phyloP scores from a whole-genome alignment of 2,329 filamentous ascomycete species.

The Aspergillus sp. region DNA sequence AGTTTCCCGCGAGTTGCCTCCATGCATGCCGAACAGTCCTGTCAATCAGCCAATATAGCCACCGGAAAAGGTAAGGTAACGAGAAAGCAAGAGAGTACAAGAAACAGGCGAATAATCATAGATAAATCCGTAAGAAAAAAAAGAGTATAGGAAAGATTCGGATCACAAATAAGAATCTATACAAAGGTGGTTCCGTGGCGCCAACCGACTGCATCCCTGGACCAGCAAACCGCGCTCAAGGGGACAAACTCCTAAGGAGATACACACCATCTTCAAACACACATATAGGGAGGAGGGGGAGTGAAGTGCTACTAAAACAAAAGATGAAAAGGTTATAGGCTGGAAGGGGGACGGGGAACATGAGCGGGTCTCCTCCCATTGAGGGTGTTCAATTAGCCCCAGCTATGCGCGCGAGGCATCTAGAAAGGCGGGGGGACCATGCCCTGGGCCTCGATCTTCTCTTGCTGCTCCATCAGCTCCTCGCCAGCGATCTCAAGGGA shows the following conservation, averaged over 20 bases:
- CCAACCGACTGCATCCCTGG: conserved; percentile 34
- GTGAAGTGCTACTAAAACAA: conserved; percentile 47
- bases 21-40: conserved; percentile 25
- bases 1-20: conserved; percentile 24
- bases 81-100: conserved; percentile 18
- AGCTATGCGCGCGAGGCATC: conserved; percentile 16
- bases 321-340: conserved; percentile 29
- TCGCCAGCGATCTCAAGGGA: conserved; percentile 84
- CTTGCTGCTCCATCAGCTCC: conserved; percentile 83
- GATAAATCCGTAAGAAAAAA: conserved; percentile 24
- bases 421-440: conserved; percentile 51
- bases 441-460: conserved; percentile 47
- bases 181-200: conserved; percentile 38
- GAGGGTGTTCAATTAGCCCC: conserved; percentile 13
- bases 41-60: conserved; percentile 23
- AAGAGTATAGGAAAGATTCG: conserved; percentile 13
- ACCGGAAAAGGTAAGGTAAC: conserved; percentile 21
- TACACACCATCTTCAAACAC: conserved; percentile 33
- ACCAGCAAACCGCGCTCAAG: conserved; percentile 32
- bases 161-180: conserved; percentile 26
- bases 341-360: conserved; percentile 13
- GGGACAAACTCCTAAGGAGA: conserved; percentile 25
- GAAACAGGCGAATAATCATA: conserved; percentile 24
- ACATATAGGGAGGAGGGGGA: conserved; percentile 21
- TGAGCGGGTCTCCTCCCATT: conserved; percentile 8